Conservation (phyloP, 1,139 yeast species). For the Eremothecium gossypii region DNA sequence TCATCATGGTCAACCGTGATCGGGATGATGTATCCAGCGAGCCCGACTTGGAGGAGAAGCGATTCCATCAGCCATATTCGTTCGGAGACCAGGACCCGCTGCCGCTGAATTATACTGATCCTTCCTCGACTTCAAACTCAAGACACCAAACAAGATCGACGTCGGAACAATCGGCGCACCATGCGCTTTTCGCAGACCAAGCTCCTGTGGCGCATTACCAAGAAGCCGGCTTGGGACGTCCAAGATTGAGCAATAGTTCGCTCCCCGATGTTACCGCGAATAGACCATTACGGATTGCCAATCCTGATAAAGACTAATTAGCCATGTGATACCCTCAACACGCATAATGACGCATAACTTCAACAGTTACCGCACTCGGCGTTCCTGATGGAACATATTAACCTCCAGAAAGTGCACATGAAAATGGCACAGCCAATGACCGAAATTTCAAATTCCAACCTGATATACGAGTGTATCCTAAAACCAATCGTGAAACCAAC, state of each 20-base stretch:
- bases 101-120: constrained; percentile 16
- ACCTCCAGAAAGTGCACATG: no score
- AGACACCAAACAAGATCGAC: not conserved
- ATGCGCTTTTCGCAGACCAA: constrained; percentile 16
- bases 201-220: constrained; percentile 17
- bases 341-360: no score
- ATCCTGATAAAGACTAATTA: constrained; percentile 19
- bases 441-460: not conserved
- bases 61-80: constrained; percentile 30
- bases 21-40: constrained; percentile 17
- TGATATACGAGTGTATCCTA: no score
- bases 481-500: no score
- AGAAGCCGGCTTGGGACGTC: constrained; percentile 18
- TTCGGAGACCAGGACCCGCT: constrained; percentile 25
- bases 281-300: constrained; percentile 23
- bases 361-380: no score
- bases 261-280: constrained; percentile 47
- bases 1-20: constrained; percentile 35
- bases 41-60: constrained; percentile 25
- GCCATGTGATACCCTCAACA: no score
- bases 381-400: no score
- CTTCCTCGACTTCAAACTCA: not conserved
- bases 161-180: not conserved
- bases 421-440: not conserved
- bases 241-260: constrained; percentile 59